These are phyloP conservation scores for Chenopodium berlandieri DNA, from an alignment of 148 eudicot genomes.

Conservation along the genomic window DNA sequence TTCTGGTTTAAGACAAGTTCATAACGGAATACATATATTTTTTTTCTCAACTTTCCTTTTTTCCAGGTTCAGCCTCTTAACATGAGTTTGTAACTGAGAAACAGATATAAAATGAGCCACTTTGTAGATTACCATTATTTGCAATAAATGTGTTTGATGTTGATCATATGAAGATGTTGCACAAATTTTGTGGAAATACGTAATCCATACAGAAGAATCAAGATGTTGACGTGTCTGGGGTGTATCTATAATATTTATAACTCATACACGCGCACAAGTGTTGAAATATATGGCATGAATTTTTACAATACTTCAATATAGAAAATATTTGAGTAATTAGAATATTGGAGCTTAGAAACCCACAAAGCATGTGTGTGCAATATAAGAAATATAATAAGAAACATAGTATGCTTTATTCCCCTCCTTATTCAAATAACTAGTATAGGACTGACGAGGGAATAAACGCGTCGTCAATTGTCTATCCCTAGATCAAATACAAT, in stretches of 20 bases:
- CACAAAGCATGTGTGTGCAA: too few species aligned
- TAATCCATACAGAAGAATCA: not conserved
- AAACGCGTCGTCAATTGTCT: too few species aligned
- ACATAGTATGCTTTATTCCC: too few species aligned
- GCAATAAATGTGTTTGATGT: constrained; percentile 9
- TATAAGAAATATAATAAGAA: too few species aligned
- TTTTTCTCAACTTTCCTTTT: not conserved
- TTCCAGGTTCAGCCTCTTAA: constrained; percentile 12
- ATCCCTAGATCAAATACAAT: too few species aligned
- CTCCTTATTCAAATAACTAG: too few species aligned
- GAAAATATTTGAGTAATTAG: too few species aligned
- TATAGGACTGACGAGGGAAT: too few species aligned
- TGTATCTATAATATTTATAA: not conserved
- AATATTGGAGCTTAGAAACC: too few species aligned
- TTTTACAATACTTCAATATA: too few species aligned
- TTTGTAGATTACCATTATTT: constrained; percentile 23
- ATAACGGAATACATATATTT: not conserved
- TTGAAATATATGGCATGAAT: too few species aligned
- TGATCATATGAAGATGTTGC: not conserved
- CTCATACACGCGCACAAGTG: too few species aligned
- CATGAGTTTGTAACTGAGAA: constrained; percentile 25
- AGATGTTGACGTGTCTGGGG: not conserved
- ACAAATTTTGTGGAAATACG: not conserved
- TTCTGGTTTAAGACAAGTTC: constrained; percentile 38
- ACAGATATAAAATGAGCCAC: constrained; percentile 15